A percentile compares a stretch with the other conserved stretches of the same genome.
phyloP scores from a whole-genome alignment of 2,329 filamentous ascomycete species.

The Colletotrichum orbiculare region DNA sequence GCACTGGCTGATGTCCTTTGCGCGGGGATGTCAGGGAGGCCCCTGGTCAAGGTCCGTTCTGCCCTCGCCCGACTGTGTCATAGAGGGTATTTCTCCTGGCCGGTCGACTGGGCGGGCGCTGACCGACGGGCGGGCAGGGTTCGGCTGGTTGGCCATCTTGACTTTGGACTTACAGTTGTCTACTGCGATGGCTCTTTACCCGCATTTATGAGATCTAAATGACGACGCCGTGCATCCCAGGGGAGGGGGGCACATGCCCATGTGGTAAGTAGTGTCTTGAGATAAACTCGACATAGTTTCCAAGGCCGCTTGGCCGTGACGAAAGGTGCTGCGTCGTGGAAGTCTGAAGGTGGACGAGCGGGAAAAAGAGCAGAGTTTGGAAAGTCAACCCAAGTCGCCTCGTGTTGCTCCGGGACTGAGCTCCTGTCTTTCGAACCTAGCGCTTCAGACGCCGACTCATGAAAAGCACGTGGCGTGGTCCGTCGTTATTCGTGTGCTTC shows the following conservation, averaged over 20 bases:
- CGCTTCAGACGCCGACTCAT: slow-evolving; percentile 23
- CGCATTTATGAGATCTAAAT: slow-evolving; percentile 25
- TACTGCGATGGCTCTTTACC: neutral
- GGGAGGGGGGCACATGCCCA: too few relatives aligned
- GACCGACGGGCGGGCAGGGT: neutral
- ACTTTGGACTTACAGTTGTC: slow-evolving; percentile 19
- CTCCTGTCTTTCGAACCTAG: slow-evolving; percentile 1
- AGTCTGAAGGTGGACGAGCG: too few relatives aligned
- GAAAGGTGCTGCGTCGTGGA: too few relatives aligned
- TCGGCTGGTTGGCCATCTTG: slow-evolving; percentile 11
- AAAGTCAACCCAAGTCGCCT: slow-evolving; percentile 28
- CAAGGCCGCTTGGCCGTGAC: too few relatives aligned
- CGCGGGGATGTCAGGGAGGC: too few relatives aligned
- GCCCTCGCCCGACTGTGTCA: too few relatives aligned
- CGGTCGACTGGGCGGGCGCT: too few relatives aligned
- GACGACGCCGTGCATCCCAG: slow-evolving; percentile 25
- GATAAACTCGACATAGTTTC: too few relatives aligned
- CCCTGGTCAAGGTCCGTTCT: too few relatives aligned
- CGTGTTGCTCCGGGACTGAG: slow-evolving; percentile 20
- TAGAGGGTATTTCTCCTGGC: too few relatives aligned
- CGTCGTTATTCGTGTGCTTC: slow-evolving; percentile 13
- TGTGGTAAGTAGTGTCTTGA: too few relatives aligned
- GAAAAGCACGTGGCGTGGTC: neutral
- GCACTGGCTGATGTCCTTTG: too few relatives aligned
- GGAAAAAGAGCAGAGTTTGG: slow-evolving; percentile 1